These are phyloP conservation scores for Helminthosporium solani DNA, from an alignment of 2,329 filamentous ascomycete genomes.

Conservation along the genomic window DNA sequence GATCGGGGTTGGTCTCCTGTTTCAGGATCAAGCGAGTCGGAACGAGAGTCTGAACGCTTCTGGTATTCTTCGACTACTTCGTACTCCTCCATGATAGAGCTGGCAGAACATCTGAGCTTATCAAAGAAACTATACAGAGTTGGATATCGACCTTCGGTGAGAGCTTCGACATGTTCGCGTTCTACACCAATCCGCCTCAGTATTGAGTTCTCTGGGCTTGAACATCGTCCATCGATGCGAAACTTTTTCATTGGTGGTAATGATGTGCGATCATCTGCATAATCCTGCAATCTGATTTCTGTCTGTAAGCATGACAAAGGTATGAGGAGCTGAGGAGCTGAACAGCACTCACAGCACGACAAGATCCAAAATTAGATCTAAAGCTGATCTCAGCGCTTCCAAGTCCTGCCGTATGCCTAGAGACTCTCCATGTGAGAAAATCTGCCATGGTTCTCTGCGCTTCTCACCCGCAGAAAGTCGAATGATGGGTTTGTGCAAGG, in stretches of 20 bases:
- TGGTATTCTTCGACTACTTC: neutral
- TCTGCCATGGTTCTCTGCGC: slow-evolving; percentile 25
- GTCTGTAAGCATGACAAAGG: neutral
- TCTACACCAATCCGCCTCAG: slow-evolving; percentile 7
- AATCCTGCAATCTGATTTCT: neutral
- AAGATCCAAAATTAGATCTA: slow-evolving; percentile 34
- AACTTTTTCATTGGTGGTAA: slow-evolving; percentile 3
- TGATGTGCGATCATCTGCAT: neutral
- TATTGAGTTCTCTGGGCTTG: slow-evolving; percentile 2
- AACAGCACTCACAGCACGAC: slow-evolving; percentile 25
- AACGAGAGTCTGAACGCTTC: slow-evolving; percentile 21
- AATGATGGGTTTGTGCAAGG: slow-evolving; percentile 31
- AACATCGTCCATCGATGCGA: neutral
- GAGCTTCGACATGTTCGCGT: slow-evolving; percentile 2
- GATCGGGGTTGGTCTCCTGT: slow-evolving; percentile 25
- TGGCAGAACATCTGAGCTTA: slow-evolving; percentile 5
- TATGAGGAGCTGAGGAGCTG: neutral
- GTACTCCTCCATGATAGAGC: slow-evolving; percentile 4
- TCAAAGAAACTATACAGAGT: slow-evolving; percentile 7
- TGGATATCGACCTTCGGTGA: slow-evolving; percentile 6
- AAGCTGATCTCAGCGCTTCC: slow-evolving; percentile 25
- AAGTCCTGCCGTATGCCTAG: slow-evolving; percentile 25
- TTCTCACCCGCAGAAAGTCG: slow-evolving; percentile 26
- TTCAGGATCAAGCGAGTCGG: slow-evolving; percentile 24
- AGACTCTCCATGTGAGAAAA: slow-evolving; percentile 18